Evolutionary conservation across 139 green algal species (phyloP), one percentile per base, ranked within the genome.

Genomic region (Edaphochlamys debaryana): DNA sequence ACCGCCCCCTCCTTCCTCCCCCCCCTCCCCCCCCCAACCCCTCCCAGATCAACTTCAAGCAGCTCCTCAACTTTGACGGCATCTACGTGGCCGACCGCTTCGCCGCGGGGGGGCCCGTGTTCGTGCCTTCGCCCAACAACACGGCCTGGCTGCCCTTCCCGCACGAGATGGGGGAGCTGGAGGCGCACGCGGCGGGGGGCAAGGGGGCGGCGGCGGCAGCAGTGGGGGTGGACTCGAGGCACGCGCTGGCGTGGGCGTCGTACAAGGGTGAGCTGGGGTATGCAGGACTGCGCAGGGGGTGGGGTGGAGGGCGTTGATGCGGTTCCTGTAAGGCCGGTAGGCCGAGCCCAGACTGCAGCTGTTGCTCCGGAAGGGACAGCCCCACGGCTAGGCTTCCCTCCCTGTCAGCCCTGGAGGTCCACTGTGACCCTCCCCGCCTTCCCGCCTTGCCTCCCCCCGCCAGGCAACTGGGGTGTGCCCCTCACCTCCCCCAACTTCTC

Each of bases 51-150:
- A 81, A 81, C 58, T 81, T 81, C 58, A 81, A 81, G 75, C 75
- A 81, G 75, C 75, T 81, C 17, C 58, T 81, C 58, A 81, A 81
- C 60, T 81, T 81, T 17, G 75, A 81, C 62, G 75, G 75, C 75
- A 81, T 81, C 40, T 81, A 81, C 32, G 75, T 81, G 60, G 75
- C 75, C 19, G 75, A 81, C 40, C 60, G 75, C 41, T 81, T 64
- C 58, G 30, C 41, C 0, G 40, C 37, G 0, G 60, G 60, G 0
- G 75, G 75, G 17, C 75, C 75, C 27, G 36, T 63, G 30, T 81
- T 81, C 60, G 60, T 72, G 60, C 75, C 75, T 30, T 63, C 60
- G 19, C 32, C 38, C 40, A 13, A 11, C 75, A 81, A 81, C 75
- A 81, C 75, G 20, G 36, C 27, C 34, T 81, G 75, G 75, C 75